phyloP scores from a whole-genome alignment of 805 yeast genomes.

The Monosporozyma aerobia region DNA sequence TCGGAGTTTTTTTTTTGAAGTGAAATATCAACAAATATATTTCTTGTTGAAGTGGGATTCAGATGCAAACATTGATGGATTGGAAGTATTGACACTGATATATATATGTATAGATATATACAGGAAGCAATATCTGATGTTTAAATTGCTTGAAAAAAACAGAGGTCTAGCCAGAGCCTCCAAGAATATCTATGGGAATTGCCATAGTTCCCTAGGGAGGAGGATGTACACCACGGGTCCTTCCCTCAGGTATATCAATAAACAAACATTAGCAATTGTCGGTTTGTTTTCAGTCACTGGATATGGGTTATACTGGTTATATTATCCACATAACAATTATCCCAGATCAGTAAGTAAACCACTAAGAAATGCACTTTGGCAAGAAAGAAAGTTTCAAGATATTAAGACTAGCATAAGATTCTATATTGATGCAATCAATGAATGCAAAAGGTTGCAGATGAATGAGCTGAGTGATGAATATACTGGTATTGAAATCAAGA shows the following conservation, averaged over 20 bases:
- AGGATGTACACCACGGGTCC: background rate
- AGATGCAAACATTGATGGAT: background rate
- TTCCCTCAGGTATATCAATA: background rate
- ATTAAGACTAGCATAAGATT: slow-evolving; percentile 55
- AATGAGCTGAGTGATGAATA: slow-evolving; percentile 59
- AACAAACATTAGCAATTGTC: background rate
- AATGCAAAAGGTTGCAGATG: slow-evolving; percentile 44
- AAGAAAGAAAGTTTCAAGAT: slow-evolving; percentile 53
- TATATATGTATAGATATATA: no score
- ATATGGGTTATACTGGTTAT: slow-evolving; percentile 32
- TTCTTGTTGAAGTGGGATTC: background rate
- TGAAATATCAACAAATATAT: background rate
- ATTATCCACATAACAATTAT: slow-evolving; percentile 62
- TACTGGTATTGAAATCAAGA: slow-evolving; percentile 78
- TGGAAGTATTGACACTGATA: background rate
- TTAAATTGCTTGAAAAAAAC: background rate
- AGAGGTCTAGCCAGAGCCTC: background rate
- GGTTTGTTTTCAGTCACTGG: slow-evolving; percentile 15
- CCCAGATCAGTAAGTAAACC: slow-evolving; percentile 62
- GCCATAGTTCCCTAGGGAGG: background rate
- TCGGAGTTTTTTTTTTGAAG: background rate
- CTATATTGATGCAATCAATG: slow-evolving; percentile 64
- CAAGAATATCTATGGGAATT: background rate
- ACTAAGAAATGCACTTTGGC: slow-evolving; percentile 68
- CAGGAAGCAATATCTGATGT: background rate